Percentiles rank a stretch among this genome's conserved stretches.
phyloP scores from a whole-genome alignment of 352 stramenopile genomes.

The Hyaloperonospora arabidopsidis region DNA sequence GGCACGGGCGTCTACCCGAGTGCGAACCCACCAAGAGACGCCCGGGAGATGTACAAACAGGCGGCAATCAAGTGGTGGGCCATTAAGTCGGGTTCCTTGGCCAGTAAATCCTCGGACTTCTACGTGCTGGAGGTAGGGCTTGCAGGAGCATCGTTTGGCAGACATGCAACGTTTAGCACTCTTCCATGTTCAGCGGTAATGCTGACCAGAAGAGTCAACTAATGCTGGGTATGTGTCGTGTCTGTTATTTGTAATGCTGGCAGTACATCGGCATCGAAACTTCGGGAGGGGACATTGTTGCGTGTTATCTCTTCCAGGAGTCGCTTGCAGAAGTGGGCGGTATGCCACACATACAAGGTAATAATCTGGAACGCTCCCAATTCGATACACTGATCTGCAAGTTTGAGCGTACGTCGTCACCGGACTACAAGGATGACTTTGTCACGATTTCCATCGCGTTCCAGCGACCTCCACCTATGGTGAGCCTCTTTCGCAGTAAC shows the following conservation, averaged over 20 bases:
- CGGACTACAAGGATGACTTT: conserved; percentile 64
- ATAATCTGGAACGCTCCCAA: conserved; percentile 74
- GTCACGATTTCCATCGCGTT: conserved; percentile 83
- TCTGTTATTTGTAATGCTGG: conserved; percentile 7
- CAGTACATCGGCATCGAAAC: conserved; percentile 83
- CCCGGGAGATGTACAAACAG: conserved; percentile 78
- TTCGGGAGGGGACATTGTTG: conserved; percentile 61
- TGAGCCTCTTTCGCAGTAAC: conserved; percentile 77
- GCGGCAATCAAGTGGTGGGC: conserved; percentile 86
- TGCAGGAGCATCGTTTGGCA: conserved; percentile 9
- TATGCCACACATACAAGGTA: conserved; percentile 73
- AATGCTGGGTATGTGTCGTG: conserved; percentile 3
- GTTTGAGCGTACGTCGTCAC: conserved; percentile 61
- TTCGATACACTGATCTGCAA: conserved; percentile 83
- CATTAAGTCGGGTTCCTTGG: conserved; percentile 71
- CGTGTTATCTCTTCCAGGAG: conserved; percentile 82
- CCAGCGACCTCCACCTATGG: conserved; percentile 71
- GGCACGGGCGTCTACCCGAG: conserved; percentile 71
- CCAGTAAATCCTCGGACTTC: conserved; percentile 78
- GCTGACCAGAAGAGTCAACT: conserved; percentile 19
- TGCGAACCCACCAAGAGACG: conserved; percentile 57
- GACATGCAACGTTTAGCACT: conserved; percentile 7
- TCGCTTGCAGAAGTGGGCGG: conserved; percentile 73
- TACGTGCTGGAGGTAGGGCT: conserved; percentile 64
- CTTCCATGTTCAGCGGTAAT: conserved; percentile 20